Percentiles rank a stretch among this genome's conserved stretches.
These are phyloP conservation scores for Xylaria arbuscula DNA, from an alignment of 2,329 filamentous ascomycete species.

Conservation along the genomic window DNA sequence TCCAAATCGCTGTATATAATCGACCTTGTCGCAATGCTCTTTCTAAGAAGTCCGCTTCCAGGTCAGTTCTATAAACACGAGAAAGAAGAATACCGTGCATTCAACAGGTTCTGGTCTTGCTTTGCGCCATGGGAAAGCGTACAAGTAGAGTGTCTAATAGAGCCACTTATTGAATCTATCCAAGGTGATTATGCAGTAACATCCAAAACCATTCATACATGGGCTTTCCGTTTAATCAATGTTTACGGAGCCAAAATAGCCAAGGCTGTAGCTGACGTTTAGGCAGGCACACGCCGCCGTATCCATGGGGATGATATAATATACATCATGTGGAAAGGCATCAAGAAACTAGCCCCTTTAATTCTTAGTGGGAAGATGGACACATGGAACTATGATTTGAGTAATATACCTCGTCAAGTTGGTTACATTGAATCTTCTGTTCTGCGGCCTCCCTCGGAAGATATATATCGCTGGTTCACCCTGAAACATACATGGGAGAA, in stretches of 20 bases:
- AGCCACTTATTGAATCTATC: too few species aligned
- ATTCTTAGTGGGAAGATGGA: background rate
- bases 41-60: background rate
- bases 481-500: too few species aligned
- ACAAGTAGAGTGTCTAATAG: too few species aligned
- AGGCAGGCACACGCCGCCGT: background rate
- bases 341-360: background rate
- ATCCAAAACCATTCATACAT: background rate
- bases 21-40: background rate
- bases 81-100: background rate
- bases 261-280: background rate
- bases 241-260: background rate
- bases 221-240: background rate
- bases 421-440: too few species aligned
- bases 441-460: too few species aligned
- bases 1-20: slow-evolving; percentile 9
- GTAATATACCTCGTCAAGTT: too few species aligned
- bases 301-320: background rate
- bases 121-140: slow-evolving; percentile 11
- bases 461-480: too few species aligned
- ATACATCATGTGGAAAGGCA: background rate
- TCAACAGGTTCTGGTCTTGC: slow-evolving; percentile 12
- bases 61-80: too few species aligned
- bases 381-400: background rate
- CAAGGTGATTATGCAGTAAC: background rate